Percentiles rank a stretch among this genome's conserved stretches.
Conservation (phyloP, 1,284 basidiomycete genomes). For the Puccinia coronata region DNA sequence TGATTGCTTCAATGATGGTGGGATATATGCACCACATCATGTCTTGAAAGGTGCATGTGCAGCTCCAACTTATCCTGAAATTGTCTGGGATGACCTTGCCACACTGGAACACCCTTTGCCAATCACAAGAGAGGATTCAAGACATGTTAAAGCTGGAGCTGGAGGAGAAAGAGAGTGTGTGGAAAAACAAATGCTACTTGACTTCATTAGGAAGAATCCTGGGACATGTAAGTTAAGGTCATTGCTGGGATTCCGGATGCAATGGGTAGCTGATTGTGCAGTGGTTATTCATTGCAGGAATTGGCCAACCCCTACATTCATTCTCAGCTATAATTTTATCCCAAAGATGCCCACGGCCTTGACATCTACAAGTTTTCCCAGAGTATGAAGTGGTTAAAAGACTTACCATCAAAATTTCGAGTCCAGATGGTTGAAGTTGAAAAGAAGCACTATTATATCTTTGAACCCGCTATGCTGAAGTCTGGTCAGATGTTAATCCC, state of each 20-base stretch:
- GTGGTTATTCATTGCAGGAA: no score
- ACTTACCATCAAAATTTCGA: no score
- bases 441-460: no score
- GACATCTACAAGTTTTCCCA: no score
- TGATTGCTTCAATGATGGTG: background rate
- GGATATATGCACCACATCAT: slow-evolving; percentile 12
- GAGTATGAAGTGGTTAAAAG: no score
- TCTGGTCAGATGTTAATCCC: no score
- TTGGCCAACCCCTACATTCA: no score
- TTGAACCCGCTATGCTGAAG: no score
- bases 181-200: background rate
- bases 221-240: background rate
- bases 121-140: background rate
- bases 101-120: background rate
- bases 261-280: no score
- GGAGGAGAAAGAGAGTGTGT: background rate
- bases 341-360: no score
- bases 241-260: background rate
- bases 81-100: background rate
- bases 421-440: no score
- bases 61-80: background rate
- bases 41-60: background rate
- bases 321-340: no score
- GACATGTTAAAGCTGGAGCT: background rate
- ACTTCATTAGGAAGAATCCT: background rate